Evolutionary conservation across 768 basidiomycete genomes (phyloP), one percentile per base, ranked within the genome.

Genomic region (Suillus fuscotomentosus): DNA sequence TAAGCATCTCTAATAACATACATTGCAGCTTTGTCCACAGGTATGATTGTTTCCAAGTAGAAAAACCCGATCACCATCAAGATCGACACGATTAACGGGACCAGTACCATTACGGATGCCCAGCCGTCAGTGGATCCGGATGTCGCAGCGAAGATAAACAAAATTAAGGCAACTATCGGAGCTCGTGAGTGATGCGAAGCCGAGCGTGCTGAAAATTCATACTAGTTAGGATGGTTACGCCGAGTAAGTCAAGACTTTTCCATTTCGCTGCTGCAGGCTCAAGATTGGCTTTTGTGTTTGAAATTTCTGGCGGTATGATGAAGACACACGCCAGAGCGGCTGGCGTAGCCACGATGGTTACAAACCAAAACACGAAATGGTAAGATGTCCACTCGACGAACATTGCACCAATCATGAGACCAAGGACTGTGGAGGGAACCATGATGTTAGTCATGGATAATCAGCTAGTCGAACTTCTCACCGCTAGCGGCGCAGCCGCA

Each of bases 281-380:
- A 11, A 61, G 31, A 17, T 51, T 54, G 22, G 60, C 41, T 42
- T 48, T 39, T 43, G 66, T 10, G 27, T 63, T 60, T 20, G 50
- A 39, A 3, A 66, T n/a, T 31, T 70, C 70, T 27, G 68, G 42
- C 0, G 82, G 82, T 7, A 82, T 74, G 60, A 80, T 60, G 38
- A 80, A 67, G 20, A 76, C n/a, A 55, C 76, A 71, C 3, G 69
- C 60, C 20, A 76, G 17, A 41, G 78, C 72, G 8, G 81, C 72
- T 17, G 75, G 68, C 7, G 77, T 61, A 45, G 77, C 70, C 42
- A 84, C 62, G 43, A 84, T 77, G 3, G 81, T 77, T 38, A 78
- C 72, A 64, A 82, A 78, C 70, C 80, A 84, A 68, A 87, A 86
- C 22, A 85, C 77, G 84, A 83, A 85, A 36, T 70, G 77, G 75